Conservation (phyloP, 2,329 filamentous ascomycete species). For the Lecanicillium sp. region DNA sequence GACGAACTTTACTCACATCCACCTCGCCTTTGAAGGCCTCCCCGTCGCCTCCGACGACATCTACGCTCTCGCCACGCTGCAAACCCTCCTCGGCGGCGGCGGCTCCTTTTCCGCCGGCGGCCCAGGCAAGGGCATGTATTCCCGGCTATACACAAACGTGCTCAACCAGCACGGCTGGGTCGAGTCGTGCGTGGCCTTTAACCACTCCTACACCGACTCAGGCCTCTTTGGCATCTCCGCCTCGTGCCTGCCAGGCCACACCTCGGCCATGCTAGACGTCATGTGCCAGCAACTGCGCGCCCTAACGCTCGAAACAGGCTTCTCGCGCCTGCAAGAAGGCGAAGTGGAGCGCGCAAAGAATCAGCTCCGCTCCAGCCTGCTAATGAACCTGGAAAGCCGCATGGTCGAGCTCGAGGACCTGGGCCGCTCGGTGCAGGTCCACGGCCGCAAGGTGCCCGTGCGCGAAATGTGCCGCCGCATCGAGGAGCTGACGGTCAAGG, state of each 20-base stretch:
- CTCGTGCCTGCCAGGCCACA: conserved; percentile 70
- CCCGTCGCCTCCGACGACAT: conserved; percentile 88
- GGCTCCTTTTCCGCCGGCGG: conserved; percentile 95
- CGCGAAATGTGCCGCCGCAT: conserved; percentile 89
- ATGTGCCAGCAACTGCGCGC: conserved; percentile 85
- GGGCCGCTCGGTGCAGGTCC: conserved; percentile 91
- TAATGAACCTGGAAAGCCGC: conserved; percentile 95
- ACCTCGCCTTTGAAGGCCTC: conserved; percentile 90
- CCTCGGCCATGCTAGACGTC: conserved; percentile 80
- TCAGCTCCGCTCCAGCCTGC: conserved; percentile 76
- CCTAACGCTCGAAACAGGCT: conserved; percentile 68
- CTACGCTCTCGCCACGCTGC: conserved; percentile 89
- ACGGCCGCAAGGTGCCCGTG: conserved; percentile 84
- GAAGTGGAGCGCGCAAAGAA: conserved; percentile 96
- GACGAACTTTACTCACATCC: conserved; percentile 81
- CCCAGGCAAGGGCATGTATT: conserved; percentile 98
- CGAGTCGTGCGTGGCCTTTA: conserved; percentile 91
- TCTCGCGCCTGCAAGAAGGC: conserved; percentile 57
- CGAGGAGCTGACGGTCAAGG: conserved; percentile 68
- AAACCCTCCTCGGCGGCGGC: conserved; percentile 90
- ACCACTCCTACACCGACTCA: conserved; percentile 93
- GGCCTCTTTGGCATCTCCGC: conserved; percentile 92
- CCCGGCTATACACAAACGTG: conserved; percentile 92
- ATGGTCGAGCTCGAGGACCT: conserved; percentile 98
- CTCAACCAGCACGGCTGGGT: conserved; percentile 98